Conservation (phyloP, 1,284 basidiomycete species). For the Austroboletus niveus region DNA sequence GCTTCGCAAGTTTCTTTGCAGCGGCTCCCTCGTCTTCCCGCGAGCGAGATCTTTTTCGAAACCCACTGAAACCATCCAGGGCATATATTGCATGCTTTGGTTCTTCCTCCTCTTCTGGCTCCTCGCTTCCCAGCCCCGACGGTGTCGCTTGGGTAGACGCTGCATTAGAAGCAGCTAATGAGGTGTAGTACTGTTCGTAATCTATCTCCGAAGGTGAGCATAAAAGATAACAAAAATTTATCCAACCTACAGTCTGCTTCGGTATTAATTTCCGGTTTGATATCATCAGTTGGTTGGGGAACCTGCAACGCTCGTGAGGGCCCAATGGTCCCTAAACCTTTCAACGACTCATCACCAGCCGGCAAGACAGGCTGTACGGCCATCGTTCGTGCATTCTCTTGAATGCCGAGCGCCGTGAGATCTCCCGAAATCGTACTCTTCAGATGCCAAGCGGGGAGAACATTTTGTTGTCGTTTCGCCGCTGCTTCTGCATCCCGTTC, state of each 20-base stretch:
- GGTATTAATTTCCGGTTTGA: constrained; percentile 55
- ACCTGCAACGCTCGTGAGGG: constrained; percentile 32
- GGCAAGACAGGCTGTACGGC: constrained; percentile 33
- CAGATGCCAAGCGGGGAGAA: constrained; percentile 90
- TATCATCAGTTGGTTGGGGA: constrained; percentile 37
- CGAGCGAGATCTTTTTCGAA: constrained; percentile 69
- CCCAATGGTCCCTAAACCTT: constrained; percentile 58
- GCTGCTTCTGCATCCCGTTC: constrained; percentile 72
- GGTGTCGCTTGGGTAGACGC: constrained; percentile 60
- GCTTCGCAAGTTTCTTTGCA: constrained; percentile 47
- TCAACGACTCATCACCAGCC: constrained; percentile 68
- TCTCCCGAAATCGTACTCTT: constrained; percentile 94
- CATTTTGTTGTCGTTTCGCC: constrained; percentile 84
- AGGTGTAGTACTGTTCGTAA: constrained; percentile 78
- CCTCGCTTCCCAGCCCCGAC: constrained; percentile 47
- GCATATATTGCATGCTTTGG: constrained; percentile 62
- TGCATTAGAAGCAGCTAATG: constrained; percentile 60
- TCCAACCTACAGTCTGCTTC: constrained; percentile 60
- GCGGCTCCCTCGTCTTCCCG: constrained; percentile 50
- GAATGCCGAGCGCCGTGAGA: constrained; percentile 81
- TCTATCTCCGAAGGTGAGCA: constrained; percentile 39
- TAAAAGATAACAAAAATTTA: neutral
- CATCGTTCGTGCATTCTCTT: constrained; percentile 55
- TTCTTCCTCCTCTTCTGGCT: constrained; percentile 66
- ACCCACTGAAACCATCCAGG: constrained; percentile 64